Evolutionary conservation across 352 stramenopile genomes (phyloP).

Genomic region (Phytophthora podocarpi): DNA sequence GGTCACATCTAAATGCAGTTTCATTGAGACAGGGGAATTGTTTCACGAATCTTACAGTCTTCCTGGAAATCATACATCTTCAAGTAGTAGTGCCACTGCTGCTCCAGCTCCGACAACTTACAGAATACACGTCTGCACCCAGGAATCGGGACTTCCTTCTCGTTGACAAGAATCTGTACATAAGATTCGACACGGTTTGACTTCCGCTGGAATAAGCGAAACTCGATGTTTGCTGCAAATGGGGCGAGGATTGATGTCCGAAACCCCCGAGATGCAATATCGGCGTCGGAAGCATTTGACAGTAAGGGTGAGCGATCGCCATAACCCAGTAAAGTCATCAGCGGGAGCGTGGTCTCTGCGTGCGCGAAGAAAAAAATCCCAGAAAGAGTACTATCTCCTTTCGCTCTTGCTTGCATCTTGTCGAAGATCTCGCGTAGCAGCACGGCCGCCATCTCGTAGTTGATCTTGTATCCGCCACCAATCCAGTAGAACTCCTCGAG

Average conservation of each 20-base stretch:
- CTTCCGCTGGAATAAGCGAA: conserved; percentile 44
- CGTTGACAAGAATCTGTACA: conserved; percentile 57
- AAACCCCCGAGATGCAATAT: conserved; percentile 43
- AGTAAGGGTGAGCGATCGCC: conserved; percentile 34
- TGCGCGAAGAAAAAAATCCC: conserved; percentile 62
- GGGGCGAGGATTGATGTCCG: conserved; percentile 46
- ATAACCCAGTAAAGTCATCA: conserved; percentile 57
- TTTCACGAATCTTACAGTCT: too few relatives aligned
- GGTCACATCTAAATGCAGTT: conserved; percentile 19
- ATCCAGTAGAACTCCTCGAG: conserved; percentile 56
- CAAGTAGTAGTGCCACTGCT: conserved; percentile 42
- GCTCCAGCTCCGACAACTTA: conserved; percentile 29
- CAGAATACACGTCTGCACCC: conserved; percentile 33
- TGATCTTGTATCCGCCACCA: conserved; percentile 49
- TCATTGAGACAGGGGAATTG: conserved; percentile 7
- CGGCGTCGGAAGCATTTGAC: conserved; percentile 29
- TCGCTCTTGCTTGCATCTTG: conserved; percentile 26
- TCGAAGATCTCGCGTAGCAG: conserved; percentile 42
- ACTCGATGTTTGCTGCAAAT: conserved; percentile 57
- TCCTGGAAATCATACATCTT: conserved; percentile 38
- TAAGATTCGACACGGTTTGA: conserved; percentile 15
- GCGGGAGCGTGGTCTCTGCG: conserved; percentile 57
- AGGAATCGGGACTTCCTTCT: conserved; percentile 33
- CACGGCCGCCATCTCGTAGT: conserved; percentile 55
- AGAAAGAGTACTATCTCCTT: conserved; percentile 3